These are phyloP conservation scores for Cucumis melo DNA, from an alignment of 306 rosid genomes.

Conservation along the genomic window DNA sequence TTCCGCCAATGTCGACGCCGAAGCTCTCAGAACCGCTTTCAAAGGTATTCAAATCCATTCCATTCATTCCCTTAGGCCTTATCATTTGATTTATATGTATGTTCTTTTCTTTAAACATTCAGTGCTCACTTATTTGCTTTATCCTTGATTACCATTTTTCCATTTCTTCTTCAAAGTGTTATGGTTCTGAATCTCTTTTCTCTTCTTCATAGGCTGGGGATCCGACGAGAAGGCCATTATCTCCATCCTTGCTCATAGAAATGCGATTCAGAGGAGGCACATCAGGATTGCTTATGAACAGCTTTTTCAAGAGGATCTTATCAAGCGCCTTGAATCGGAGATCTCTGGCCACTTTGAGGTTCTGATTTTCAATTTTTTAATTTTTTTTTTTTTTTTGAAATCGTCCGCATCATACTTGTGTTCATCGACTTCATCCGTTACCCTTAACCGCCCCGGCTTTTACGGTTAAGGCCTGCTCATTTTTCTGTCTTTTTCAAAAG, in stretches of 20 bases:
- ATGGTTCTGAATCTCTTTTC: neutral
- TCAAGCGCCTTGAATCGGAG: constrained; percentile 83
- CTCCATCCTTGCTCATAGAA: constrained; percentile 32
- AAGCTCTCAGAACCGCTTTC: constrained; percentile 36
- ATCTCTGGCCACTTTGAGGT: constrained; percentile 77
- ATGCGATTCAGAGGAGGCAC: constrained; percentile 39
- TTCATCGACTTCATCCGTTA: neutral
- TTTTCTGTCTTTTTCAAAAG: neutral
- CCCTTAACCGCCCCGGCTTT: neutral
- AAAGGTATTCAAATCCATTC: constrained; percentile 16
- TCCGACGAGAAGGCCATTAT: constrained; percentile 51
- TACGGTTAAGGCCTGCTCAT: neutral
- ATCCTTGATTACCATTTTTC: no score
- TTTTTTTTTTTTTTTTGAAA: neutral
- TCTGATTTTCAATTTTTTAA: neutral
- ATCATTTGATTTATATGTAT: no score
- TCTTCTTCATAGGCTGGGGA: constrained; percentile 61
- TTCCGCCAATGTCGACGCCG: constrained; percentile 48
- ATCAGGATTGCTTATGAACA: constrained; percentile 52
- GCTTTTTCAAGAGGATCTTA: constrained; percentile 52
- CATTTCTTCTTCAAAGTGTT: no score
- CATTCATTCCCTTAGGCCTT: neutral
- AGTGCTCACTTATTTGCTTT: neutral
- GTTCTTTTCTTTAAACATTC: no score
- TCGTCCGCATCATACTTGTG: neutral